Evolutionary conservation across 805 yeast genomes (phyloP).

Genomic region (Phaffomyces antillensis): DNA sequence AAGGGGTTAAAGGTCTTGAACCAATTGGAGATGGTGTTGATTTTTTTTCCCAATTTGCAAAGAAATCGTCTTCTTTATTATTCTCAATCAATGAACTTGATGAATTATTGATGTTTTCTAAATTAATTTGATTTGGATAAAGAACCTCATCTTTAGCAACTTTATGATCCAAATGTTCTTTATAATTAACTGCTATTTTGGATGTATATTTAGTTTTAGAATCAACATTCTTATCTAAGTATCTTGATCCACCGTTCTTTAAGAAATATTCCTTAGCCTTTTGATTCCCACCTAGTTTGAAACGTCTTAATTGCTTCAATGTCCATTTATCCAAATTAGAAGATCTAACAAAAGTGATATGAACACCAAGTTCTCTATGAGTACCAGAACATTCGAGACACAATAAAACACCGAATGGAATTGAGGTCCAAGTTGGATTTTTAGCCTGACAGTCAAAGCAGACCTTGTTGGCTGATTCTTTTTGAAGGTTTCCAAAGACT

Average conservation of each 20-base stretch:
- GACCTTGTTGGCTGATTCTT: constrained; percentile 63
- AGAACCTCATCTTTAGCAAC: constrained; percentile 58
- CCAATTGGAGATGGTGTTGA: constrained; percentile 38
- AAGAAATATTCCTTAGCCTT: constrained; percentile 74
- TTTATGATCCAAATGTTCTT: constrained; percentile 67
- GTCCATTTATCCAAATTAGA: constrained; percentile 93
- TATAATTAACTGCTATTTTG: constrained; percentile 71
- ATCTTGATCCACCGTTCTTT: constrained; percentile 80
- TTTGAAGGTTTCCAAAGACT: constrained; percentile 26
- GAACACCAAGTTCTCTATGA: constrained; percentile 94
- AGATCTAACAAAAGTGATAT: constrained; percentile 90
- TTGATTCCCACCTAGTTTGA: constrained; percentile 91
- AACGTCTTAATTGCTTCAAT: constrained; percentile 78
- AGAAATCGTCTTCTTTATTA: constrained; percentile 70
- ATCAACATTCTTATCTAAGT: constrained; percentile 48
- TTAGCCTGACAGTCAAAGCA: constrained; percentile 94
- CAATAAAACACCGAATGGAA: constrained; percentile 87
- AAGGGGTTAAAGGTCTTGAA: constrained; percentile 27
- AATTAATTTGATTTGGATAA: constrained; percentile 68
- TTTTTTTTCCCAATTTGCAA: constrained; percentile 77
- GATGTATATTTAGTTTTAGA: constrained; percentile 77
- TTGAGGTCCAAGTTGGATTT: constrained; percentile 98
- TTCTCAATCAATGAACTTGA: constrained; percentile 27
- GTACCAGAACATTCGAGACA: constrained; percentile 94
- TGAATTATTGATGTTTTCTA: constrained; percentile 41